Percentiles rank a stretch among this genome's conserved stretches.
Evolutionary conservation across 768 basidiomycete genomes (phyloP).

Genomic region (Lactarius hatsudake): DNA sequence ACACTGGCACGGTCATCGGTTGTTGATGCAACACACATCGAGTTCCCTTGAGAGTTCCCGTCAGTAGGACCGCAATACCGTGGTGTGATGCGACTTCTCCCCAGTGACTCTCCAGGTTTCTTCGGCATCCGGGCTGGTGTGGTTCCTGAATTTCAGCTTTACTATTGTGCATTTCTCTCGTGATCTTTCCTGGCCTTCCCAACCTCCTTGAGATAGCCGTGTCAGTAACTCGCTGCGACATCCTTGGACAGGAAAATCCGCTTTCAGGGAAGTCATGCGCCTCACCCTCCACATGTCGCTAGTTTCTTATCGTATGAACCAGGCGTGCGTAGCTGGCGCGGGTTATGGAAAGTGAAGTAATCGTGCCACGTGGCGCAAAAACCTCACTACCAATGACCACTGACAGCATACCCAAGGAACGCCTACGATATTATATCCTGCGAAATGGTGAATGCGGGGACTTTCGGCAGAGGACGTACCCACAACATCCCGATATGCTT

Average conservation of each 20-base stretch:
- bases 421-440: neutral
- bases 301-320: too few species aligned
- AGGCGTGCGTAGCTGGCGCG: too few species aligned
- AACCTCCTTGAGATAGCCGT: too few species aligned
- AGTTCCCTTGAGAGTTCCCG: too few species aligned
- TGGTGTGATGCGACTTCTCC: neutral
- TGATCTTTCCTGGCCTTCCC: too few species aligned
- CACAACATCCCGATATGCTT: neutral
- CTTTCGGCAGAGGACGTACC: neutral
- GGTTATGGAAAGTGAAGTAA: neutral
- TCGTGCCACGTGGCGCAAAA: neutral
- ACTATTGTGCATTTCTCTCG: too few species aligned
- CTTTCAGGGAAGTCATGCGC: too few species aligned
- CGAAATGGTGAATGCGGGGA: neutral
- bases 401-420: neutral
- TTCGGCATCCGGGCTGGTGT: too few species aligned
- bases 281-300: too few species aligned
- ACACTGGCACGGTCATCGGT: neutral
- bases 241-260: too few species aligned
- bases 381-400: neutral
- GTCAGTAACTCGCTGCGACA: neutral
- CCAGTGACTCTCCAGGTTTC: too few species aligned
- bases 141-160: neutral
- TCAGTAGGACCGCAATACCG: neutral
- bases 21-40: neutral